These are phyloP conservation scores for Penicillium verrucosum DNA, from an alignment of 2,329 filamentous ascomycete genomes.

Conservation along the genomic window DNA sequence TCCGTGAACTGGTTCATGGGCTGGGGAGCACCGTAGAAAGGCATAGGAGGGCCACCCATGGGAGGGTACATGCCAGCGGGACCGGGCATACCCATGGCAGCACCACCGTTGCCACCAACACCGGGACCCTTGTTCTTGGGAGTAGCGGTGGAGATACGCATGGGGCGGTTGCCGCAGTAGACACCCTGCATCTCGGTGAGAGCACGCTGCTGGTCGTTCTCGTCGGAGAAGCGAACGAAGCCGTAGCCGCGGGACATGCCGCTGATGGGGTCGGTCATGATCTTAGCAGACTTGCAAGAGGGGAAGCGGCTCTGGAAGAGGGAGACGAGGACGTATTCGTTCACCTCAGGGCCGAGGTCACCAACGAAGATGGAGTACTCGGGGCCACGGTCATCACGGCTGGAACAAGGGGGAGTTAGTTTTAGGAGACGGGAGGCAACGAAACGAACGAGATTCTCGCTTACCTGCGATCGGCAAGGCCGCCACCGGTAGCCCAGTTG, in stretches of 20 bases:
- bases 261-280: constrained; percentile 98
- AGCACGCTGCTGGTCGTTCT: constrained; percentile 92
- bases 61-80: constrained; percentile 62
- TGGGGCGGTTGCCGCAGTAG: constrained; percentile 96
- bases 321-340: constrained; percentile 95
- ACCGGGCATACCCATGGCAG: constrained; percentile 50
- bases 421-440: not conserved
- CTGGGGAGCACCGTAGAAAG: constrained; percentile 63
- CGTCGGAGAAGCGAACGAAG: constrained; percentile 94
- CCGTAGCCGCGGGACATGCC: constrained; percentile 97
- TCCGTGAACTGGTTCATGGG: constrained; percentile 99
- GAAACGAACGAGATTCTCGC: constrained; percentile 21
- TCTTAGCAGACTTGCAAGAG: constrained; percentile 98
- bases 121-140: constrained; percentile 78
- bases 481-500: constrained; percentile 97
- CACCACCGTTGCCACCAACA: constrained; percentile 50
- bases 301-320: constrained; percentile 96
- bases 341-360: constrained; percentile 95
- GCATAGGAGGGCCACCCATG: constrained; percentile 68
- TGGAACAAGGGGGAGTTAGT: constrained; percentile 19
- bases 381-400: constrained; percentile 87
- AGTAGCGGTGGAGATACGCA: constrained; percentile 96
- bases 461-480: constrained; percentile 87
- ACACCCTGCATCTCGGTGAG: constrained; percentile 98
- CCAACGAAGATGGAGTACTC: constrained; percentile 98